Evolutionary conservation across 371 early-diverging fungal genomes (phyloP).

Genomic region (Mycotypha africana): DNA sequence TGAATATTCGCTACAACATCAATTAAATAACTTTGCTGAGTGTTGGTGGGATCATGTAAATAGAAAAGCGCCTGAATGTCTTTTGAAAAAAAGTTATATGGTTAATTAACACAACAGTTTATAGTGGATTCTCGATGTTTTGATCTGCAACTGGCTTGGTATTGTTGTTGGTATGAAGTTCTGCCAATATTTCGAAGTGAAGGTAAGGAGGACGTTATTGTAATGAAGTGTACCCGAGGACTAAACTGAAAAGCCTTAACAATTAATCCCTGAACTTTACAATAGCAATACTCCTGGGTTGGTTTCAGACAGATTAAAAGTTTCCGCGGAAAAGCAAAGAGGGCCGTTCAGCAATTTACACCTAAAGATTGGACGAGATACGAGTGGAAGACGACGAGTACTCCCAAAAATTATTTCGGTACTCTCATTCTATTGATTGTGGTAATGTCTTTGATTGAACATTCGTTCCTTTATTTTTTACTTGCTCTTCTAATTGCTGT

Average conservation of each 20-base stretch:
- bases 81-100: too few relatives aligned
- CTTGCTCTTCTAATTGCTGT: too few relatives aligned
- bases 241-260: too few relatives aligned
- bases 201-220: slow-evolving; percentile 36
- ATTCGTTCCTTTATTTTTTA: too few relatives aligned
- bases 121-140: slow-evolving; percentile 95
- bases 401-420: slow-evolving; percentile 74
- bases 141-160: slow-evolving; percentile 93
- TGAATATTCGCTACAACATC: slow-evolving; percentile 94
- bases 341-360: slow-evolving; percentile 90
- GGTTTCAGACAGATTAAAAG: slow-evolving; percentile 82
- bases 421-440: slow-evolving; percentile 56
- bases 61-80: background rate
- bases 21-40: slow-evolving; percentile 96
- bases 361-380: slow-evolving; percentile 93
- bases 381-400: slow-evolving; percentile 80
- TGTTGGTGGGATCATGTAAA: slow-evolving; percentile 99
- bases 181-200: slow-evolving; percentile 93
- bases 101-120: background rate
- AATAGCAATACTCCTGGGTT: slow-evolving; percentile 84
- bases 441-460: too few relatives aligned
- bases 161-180: slow-evolving; percentile 93
- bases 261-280: too few relatives aligned
- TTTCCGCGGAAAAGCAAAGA: slow-evolving; percentile 78
- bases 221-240: background rate